Evolutionary conservation across 2,329 filamentous ascomycete genomes (phyloP).

Genomic region (Verticillium longisporum): DNA sequence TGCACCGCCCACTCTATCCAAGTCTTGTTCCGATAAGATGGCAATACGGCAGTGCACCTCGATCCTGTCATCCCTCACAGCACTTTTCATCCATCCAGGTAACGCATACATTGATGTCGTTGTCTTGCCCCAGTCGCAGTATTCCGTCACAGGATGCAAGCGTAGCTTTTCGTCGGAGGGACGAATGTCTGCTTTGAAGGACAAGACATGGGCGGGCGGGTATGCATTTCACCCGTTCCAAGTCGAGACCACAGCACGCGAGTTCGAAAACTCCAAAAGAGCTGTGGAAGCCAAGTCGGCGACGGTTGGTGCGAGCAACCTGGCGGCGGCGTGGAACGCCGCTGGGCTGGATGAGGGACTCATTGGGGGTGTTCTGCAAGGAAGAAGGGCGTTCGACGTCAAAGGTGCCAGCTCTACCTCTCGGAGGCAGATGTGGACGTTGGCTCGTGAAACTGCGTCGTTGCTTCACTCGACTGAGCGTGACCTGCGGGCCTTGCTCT

Average conservation of each 20-base stretch:
- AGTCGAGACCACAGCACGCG: slow-evolving; percentile 51
- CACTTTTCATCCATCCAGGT: slow-evolving; percentile 60
- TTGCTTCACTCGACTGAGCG: slow-evolving; percentile 10
- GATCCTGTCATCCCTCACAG: slow-evolving; percentile 59
- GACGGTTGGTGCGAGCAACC: slow-evolving; percentile 59
- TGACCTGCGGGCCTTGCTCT: slow-evolving; percentile 16
- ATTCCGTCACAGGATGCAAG: slow-evolving; percentile 51
- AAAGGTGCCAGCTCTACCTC: slow-evolving; percentile 60
- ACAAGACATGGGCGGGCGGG: slow-evolving; percentile 31
- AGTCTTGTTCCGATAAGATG: slow-evolving; percentile 94
- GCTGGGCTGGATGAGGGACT: slow-evolving; percentile 58
- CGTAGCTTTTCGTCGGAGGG: slow-evolving; percentile 66
- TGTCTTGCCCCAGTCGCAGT: slow-evolving; percentile 63
- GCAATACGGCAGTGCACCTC: slow-evolving; percentile 75
- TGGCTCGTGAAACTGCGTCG: slow-evolving; percentile 31
- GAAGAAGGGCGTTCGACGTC: slow-evolving; percentile 56
- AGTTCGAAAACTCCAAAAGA: slow-evolving; percentile 58
- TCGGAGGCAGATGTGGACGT: slow-evolving; percentile 52
- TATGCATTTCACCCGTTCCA: slow-evolving; percentile 62
- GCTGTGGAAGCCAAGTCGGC: slow-evolving; percentile 20
- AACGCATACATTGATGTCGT: slow-evolving; percentile 65
- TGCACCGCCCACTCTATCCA: slow-evolving; percentile 76
- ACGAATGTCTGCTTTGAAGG: slow-evolving; percentile 48
- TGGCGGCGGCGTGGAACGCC: slow-evolving; percentile 61
- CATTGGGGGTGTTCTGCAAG: slow-evolving; percentile 79